These are phyloP conservation scores for Dipodascopsis uninucleata DNA, from an alignment of 805 yeast species.

Conservation along the genomic window DNA sequence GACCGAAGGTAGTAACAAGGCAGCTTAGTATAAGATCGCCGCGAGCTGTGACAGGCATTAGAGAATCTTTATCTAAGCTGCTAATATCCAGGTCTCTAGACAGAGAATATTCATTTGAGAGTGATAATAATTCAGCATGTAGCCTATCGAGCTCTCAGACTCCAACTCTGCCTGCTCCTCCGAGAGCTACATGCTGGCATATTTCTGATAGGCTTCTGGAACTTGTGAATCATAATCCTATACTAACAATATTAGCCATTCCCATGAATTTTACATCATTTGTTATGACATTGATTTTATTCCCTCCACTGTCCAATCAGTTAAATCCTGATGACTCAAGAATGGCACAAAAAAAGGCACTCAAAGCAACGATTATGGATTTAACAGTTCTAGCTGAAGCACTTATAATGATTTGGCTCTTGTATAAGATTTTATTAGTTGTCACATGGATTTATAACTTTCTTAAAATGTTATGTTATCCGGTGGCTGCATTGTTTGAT, in stretches of 20 bases:
- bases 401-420: slow-evolving; percentile 4
- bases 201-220: too few relatives aligned
- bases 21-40: too few relatives aligned
- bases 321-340: neutral
- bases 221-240: neutral
- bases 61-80: too few relatives aligned
- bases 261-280: neutral
- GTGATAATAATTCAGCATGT: too few relatives aligned
- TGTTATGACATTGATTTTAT: slow-evolving; percentile 2
- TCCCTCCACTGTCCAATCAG: slow-evolving; percentile 1
- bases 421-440: slow-evolving; percentile 2
- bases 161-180: too few relatives aligned
- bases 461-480: slow-evolving; percentile 10
- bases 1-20: too few relatives aligned
- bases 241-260: neutral
- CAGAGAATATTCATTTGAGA: too few relatives aligned
- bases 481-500: slow-evolving; percentile 11
- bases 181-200: too few relatives aligned
- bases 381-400: slow-evolving; percentile 5
- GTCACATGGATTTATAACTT: slow-evolving; percentile 4
- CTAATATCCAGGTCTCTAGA: too few relatives aligned
- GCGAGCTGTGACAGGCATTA: too few relatives aligned
- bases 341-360: neutral
- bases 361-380: slow-evolving; percentile 13
- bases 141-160: too few relatives aligned